Conservation (phyloP, 129 eudicot genomes). For the Chrysanthemum lavandulifolium region DNA sequence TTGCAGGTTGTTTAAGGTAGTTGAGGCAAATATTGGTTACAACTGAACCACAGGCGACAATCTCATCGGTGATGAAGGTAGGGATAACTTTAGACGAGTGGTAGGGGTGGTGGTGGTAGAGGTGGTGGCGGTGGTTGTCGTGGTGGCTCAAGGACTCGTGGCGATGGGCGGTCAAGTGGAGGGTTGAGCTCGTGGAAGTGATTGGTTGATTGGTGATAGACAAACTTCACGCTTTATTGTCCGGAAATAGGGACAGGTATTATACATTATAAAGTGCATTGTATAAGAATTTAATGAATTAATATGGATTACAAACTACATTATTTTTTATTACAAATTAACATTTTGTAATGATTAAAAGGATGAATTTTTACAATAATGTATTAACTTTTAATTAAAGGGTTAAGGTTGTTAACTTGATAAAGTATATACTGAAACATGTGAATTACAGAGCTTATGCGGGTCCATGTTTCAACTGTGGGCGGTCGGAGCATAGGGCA, state of each 20-base stretch:
- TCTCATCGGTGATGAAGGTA: too few relatives aligned
- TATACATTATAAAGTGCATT: not conserved
- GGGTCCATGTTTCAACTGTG: constrained; percentile 91
- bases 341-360: too few relatives aligned
- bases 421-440: constrained; percentile 4
- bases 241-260: constrained; percentile 42
- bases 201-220: constrained; percentile 73
- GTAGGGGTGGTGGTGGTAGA: too few relatives aligned
- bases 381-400: too few relatives aligned
- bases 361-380: too few relatives aligned
- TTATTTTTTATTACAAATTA: too few relatives aligned
- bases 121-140: too few relatives aligned
- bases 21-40: too few relatives aligned
- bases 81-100: too few relatives aligned
- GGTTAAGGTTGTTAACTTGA: not conserved
- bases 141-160: constrained; percentile 36
- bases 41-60: too few relatives aligned
- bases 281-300: not conserved
- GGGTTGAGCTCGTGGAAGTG: constrained; percentile 54
- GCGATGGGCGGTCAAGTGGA: constrained; percentile 47
- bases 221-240: constrained; percentile 44
- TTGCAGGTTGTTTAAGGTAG: too few relatives aligned
- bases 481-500: constrained; percentile 74
- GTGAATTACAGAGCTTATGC: constrained; percentile 51
- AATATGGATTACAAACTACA: too few relatives aligned